phyloP scores from a whole-genome alignment of 2,329 filamentous ascomycete species.

The Aureobasidium sp. region DNA sequence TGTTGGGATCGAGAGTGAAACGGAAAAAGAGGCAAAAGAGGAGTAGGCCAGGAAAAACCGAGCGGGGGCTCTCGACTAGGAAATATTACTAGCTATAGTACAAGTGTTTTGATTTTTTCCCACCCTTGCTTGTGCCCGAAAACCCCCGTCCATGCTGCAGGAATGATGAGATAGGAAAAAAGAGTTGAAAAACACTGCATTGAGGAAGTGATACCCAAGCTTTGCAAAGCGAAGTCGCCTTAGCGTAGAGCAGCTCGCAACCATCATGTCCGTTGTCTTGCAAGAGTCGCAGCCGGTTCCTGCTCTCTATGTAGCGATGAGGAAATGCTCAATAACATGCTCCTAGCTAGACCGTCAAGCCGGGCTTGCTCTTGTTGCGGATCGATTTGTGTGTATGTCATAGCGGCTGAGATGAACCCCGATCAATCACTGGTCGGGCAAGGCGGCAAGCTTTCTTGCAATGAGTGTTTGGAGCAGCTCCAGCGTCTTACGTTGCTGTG shows the following conservation, averaged over 20 bases:
- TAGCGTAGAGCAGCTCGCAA: too few relatives aligned
- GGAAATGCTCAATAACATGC: neutral
- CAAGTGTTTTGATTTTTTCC: neutral
- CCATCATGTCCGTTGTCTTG: neutral
- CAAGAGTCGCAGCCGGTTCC: neutral
- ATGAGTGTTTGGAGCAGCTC: slow-evolving; percentile 32
- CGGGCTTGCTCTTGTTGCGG: too few relatives aligned
- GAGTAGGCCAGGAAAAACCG: too few relatives aligned
- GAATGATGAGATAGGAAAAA: neutral
- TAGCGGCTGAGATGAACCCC: too few relatives aligned
- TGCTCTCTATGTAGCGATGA: neutral
- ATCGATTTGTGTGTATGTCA: neutral
- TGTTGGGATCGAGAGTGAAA: too few relatives aligned
- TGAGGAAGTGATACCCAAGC: neutral
- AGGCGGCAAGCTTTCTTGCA: slow-evolving; percentile 25
- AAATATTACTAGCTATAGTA: slow-evolving; percentile 8
- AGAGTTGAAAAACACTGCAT: too few relatives aligned
- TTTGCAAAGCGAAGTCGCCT: neutral
- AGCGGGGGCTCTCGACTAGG: neutral
- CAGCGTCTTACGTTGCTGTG: slow-evolving; percentile 30
- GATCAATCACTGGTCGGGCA: slow-evolving; percentile 3
- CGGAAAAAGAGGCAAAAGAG: too few relatives aligned
- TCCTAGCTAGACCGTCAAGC: neutral
- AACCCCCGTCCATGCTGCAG: neutral
- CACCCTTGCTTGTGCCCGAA: too few relatives aligned